Evolutionary conservation across 2,329 filamentous ascomycete species (phyloP).

Genomic region (Setomelanomma holmii): DNA sequence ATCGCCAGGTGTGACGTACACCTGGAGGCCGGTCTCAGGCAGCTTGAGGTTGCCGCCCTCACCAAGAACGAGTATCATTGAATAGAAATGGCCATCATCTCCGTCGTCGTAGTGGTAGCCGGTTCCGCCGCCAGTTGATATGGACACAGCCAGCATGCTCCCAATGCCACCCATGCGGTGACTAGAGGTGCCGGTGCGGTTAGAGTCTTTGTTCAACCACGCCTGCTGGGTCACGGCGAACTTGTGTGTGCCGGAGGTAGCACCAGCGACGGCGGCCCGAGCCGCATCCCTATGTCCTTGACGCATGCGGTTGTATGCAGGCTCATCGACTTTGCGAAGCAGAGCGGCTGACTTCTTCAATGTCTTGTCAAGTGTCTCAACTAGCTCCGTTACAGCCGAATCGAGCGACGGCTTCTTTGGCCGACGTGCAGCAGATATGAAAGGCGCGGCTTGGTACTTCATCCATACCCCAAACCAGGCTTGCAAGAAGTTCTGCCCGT

Average conservation of each 20-base stretch:
- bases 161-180: neutral
- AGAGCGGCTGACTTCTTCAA: neutral
- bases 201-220: neutral
- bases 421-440: neutral
- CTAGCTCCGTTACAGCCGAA: neutral
- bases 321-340: neutral
- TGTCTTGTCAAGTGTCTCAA: neutral
- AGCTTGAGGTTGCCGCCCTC: neutral
- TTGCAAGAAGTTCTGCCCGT: neutral
- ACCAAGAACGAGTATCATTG: neutral
- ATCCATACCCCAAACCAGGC: neutral
- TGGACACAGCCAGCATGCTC: neutral
- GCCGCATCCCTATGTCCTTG: neutral
- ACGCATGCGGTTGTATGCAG: neutral
- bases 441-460: neutral
- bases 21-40: neutral
- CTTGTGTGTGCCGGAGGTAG: neutral
- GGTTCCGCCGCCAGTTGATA: constrained; percentile 1
- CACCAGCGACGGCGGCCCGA: neutral
- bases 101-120: constrained; percentile 1
- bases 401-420: neutral
- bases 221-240: neutral
- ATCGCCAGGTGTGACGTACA: neutral
- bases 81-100: constrained; percentile 2
- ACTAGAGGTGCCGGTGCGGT: neutral